These are phyloP conservation scores for Rosa multiflora DNA, from an alignment of 306 rosid species.

Conservation along the genomic window DNA sequence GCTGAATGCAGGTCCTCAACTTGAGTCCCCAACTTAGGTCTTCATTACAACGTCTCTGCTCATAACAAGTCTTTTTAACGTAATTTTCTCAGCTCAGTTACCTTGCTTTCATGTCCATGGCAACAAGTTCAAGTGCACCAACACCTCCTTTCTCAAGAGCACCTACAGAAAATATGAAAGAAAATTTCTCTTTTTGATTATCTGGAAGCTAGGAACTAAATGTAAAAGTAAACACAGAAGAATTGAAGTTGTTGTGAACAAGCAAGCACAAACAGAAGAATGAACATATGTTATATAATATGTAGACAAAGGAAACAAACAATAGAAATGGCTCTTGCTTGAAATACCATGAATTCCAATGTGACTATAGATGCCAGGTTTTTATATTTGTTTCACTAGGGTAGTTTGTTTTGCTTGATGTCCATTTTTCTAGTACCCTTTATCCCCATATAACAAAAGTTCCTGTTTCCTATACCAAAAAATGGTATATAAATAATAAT, in stretches of 20 bases:
- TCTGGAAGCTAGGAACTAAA: neutral
- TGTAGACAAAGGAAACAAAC: neutral
- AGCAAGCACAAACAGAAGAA: neutral
- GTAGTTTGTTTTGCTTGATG: neutral
- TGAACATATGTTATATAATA: neutral
- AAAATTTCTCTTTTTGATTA: neutral
- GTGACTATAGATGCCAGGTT: neutral
- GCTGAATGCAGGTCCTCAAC: neutral
- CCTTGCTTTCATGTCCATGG: constrained; percentile 99
- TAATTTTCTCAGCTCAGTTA: constrained; percentile 28
- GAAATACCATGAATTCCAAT: neutral
- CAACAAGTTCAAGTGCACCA: constrained; percentile 99
- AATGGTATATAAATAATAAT: neutral
- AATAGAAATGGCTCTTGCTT: neutral
- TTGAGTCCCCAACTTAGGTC: constrained; percentile 8
- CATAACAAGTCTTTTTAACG: neutral
- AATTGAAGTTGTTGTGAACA: neutral
- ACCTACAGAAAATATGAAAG: constrained; percentile 45
- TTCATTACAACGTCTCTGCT: neutral
- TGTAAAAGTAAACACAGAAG: neutral
- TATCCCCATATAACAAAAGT: neutral
- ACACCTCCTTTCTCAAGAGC: constrained; percentile 97
- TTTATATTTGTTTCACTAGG: neutral
- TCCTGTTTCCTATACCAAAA: neutral
- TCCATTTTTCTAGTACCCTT: neutral